Evolutionary conservation across 73 alveolate genomes (phyloP), one percentile per base, ranked within the genome.

Genomic region (Paramecium sexaurelia): DNA sequence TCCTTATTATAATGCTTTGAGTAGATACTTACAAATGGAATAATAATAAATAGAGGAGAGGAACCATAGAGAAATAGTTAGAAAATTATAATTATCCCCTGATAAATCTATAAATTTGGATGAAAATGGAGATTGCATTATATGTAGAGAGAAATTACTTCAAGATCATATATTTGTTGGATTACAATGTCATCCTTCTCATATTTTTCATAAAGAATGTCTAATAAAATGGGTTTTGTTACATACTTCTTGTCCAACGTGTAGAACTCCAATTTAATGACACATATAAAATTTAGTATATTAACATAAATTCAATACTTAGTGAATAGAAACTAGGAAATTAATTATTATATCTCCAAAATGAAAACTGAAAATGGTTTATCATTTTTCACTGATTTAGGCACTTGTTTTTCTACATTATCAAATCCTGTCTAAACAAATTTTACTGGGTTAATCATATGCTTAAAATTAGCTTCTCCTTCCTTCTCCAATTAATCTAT

Each of bases 201-300:
- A 71, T 13, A 71, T 71, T 71, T 71, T 71, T 33, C 86, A 71
- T 71, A 35, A 71, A n/a, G 56, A 71, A 35, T 71, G 86, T 71
- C 32, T 71, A n/a, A 36, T 37, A 27, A 71, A 71, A 71, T 71
- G 86, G 86, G 55, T 71, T 5, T 32, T 71, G 32, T 20, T 35
- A 15, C 86, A 71, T 71, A 71, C 57, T 35, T 33, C 86, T 33
- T 71, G 86, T 17, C 86, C 86, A 19, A 35, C 56, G 15, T 71
- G 86, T 19, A 61, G 83, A 61, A 11, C 47, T 32, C 26, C 83
- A 26, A 61, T 61, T 29, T 61, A 61, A 61, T 61, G 83, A 61
- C 19, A 61, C 57, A 61, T 22, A 51, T 51, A 51, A 51, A 51
- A 51, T 51, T 51, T 51, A 61, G 83, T 61, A 61, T 61, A 13